Percentiles rank a stretch among this genome's conserved stretches.
These are phyloP conservation scores for Aegilops sharonensis DNA, from an alignment of 176 grass and related monocot species.

Conservation along the genomic window DNA sequence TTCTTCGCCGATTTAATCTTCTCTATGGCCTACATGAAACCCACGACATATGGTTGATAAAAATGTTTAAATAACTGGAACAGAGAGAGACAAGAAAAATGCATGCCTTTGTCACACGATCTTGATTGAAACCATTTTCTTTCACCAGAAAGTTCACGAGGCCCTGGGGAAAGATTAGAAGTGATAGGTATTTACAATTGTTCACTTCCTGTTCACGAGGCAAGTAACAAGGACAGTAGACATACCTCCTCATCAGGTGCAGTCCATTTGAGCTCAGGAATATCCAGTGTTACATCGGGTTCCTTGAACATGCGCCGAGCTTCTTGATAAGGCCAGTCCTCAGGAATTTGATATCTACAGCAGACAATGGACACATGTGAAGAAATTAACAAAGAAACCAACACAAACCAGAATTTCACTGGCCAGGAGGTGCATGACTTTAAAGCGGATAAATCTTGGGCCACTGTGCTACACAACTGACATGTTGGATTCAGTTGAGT, in stretches of 20 bases:
- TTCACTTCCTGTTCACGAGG: neutral
- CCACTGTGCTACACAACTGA: neutral
- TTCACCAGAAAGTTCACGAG: constrained; percentile 72
- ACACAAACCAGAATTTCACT: neutral
- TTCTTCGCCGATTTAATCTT: constrained; percentile 88
- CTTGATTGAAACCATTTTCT: constrained; percentile 85
- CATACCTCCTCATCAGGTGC: constrained; percentile 79
- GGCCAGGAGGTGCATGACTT: neutral
- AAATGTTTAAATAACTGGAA: neutral
- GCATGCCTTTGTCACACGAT: constrained; percentile 79
- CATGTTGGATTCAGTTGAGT: neutral
- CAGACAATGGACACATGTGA: neutral
- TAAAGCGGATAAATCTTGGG: neutral
- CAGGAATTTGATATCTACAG: constrained; percentile 80
- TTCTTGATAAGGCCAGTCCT: constrained; percentile 95
- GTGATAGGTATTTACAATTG: neutral
- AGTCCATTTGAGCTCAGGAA: constrained; percentile 77
- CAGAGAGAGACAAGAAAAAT: constrained; percentile 14
- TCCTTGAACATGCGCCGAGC: constrained; percentile 87
- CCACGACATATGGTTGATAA: constrained; percentile 13
- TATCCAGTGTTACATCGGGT: constrained; percentile 61
- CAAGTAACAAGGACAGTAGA: neutral
- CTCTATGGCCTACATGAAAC: constrained; percentile 72
- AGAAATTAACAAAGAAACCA: neutral
- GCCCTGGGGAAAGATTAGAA: constrained; percentile 43